These are phyloP conservation scores for Colletotrichum lindemuthianum DNA, from an alignment of 2,329 filamentous ascomycete genomes.

Conservation along the genomic window DNA sequence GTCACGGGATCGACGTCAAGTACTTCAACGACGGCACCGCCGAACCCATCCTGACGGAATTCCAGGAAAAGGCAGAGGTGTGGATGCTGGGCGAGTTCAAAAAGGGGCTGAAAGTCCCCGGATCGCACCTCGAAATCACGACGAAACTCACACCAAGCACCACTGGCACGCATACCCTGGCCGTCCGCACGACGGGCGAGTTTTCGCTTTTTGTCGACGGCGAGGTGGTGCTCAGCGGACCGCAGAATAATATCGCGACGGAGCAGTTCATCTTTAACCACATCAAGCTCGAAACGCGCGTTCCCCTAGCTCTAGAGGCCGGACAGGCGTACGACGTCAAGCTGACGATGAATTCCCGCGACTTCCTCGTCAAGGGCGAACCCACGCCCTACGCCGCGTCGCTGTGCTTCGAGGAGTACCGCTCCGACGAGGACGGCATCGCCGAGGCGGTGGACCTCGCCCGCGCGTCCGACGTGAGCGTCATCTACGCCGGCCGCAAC, in stretches of 20 bases:
- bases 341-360: constrained; percentile 29
- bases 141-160: constrained; percentile 31
- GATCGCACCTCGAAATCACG: constrained; percentile 33
- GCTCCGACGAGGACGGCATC: constrained; percentile 25
- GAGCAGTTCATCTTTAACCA: constrained; percentile 39
- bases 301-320: constrained; percentile 25
- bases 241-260: constrained; percentile 30
- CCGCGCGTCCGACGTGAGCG: constrained; percentile 22
- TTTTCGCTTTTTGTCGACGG: constrained; percentile 34
- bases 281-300: constrained; percentile 34
- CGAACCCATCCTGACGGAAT: constrained; percentile 28
- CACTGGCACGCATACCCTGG: constrained; percentile 34
- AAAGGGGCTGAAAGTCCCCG: constrained; percentile 29
- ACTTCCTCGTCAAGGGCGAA: constrained; percentile 25
- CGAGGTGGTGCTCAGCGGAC: constrained; percentile 27
- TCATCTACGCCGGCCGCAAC: constrained; percentile 34
- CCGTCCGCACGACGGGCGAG: constrained; percentile 31
- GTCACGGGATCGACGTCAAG: constrained; percentile 30
- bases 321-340: constrained; percentile 30
- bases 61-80: constrained; percentile 34
- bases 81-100: constrained; percentile 39
- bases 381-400: constrained; percentile 30
- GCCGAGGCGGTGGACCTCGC: constrained; percentile 28
- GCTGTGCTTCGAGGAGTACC: constrained; percentile 29
- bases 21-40: constrained; percentile 35